Percentiles rank a stretch among this genome's conserved stretches.
phyloP scores from a whole-genome alignment of 495 filamentous ascomycete genomes.

The Apiosordaria backusii region DNA sequence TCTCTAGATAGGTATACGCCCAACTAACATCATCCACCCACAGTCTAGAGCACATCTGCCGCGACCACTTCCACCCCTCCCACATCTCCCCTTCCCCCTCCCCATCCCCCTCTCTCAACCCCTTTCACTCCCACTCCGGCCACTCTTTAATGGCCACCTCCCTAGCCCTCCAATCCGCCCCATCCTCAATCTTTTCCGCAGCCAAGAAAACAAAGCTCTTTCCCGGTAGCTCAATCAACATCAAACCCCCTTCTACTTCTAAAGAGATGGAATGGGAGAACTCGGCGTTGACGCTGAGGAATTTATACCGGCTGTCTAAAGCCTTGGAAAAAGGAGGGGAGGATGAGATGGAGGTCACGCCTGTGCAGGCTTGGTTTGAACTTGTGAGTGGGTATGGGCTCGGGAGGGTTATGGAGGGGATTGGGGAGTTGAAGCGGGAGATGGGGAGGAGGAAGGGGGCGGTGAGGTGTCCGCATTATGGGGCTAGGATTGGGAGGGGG shows the following conservation, averaged over 20 bases:
- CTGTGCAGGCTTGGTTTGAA: neutral
- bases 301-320: neutral
- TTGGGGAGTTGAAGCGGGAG: constrained; percentile 29
- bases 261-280: neutral
- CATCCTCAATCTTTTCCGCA: neutral
- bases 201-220: neutral
- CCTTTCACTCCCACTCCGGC: neutral
- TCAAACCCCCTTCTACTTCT: neutral
- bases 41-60: constrained; percentile 51
- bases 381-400: neutral
- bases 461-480: constrained; percentile 41
- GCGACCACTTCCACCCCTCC: constrained; percentile 41
- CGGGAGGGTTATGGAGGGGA: neutral
- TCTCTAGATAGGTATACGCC: neutral
- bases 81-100: constrained; percentile 24
- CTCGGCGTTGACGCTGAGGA: neutral
- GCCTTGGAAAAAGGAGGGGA: neutral
- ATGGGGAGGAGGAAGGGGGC: constrained; percentile 21
- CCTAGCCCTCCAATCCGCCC: neutral
- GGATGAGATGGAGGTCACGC: neutral
- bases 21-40: constrained; percentile 1
- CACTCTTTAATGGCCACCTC: neutral
- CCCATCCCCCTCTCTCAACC: constrained; percentile 24
- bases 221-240: neutral
- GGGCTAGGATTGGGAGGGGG: constrained; percentile 39